Percentiles rank a stretch among this genome's conserved stretches.
Evolutionary conservation across 805 yeast genomes (phyloP).

Genomic region (Metschnikowia rubicola): DNA sequence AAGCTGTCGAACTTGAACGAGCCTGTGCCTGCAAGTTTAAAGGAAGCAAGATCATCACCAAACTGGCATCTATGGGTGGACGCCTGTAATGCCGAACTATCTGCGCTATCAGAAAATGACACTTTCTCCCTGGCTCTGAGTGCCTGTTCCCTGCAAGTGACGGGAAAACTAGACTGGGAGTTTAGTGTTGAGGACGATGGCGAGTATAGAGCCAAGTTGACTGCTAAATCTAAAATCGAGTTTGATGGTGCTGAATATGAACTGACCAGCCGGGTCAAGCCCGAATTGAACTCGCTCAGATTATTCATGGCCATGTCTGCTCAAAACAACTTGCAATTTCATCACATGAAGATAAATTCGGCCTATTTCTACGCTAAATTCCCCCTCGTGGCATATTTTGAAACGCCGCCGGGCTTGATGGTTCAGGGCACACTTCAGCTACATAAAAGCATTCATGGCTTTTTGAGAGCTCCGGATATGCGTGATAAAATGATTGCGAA

Average conservation of each 20-base stretch:
- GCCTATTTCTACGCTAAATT: neutral
- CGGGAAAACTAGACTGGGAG: neutral
- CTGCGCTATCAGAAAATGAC: neutral
- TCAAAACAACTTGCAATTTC: neutral
- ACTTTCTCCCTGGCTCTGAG: neutral
- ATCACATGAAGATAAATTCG: neutral
- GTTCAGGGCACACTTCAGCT: neutral
- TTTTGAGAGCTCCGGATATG: neutral
- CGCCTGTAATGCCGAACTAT: neutral
- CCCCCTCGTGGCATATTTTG: neutral
- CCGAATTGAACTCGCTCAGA: neutral
- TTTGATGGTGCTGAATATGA: neutral
- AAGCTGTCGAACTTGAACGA: neutral
- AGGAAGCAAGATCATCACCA: neutral
- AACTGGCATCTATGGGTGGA: constrained; percentile 1
- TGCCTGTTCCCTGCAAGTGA: too few species aligned
- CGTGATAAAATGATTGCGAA: neutral
- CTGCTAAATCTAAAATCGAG: neutral
- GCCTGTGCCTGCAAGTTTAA: neutral
- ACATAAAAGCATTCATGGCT: neutral
- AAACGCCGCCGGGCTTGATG: neutral
- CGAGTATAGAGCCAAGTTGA: neutral
- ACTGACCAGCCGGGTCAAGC: neutral
- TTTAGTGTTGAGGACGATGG: constrained; percentile 2
- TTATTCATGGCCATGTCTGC: neutral